A percentile compares a stretch with the other conserved stretches of the same genome.
Conservation (phyloP, 2,329 filamentous ascomycete genomes). For the Pleomassaria siparia region DNA sequence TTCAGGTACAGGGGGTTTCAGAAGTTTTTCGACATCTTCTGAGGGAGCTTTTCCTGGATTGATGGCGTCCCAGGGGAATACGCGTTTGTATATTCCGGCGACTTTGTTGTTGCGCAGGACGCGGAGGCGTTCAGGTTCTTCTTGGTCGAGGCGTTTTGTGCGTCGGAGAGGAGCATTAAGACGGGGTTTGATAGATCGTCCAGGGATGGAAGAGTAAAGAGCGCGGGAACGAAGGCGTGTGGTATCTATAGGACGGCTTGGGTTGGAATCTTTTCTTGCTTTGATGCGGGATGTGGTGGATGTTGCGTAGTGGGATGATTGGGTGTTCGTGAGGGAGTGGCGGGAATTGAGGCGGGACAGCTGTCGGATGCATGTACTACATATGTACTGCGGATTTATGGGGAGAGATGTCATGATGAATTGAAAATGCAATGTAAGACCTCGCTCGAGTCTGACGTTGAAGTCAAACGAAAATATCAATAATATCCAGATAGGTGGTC, state of each 20-base stretch:
- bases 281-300: not conserved
- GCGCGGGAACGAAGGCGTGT: not conserved
- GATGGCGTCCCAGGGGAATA: not conserved
- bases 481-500: too few species aligned
- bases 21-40: not conserved
- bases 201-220: not conserved
- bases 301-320: not conserved
- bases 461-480: conserved; percentile 11
- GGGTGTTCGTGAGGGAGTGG: conserved; percentile 2
- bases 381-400: conserved; percentile 19
- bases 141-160: not conserved
- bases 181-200: not conserved
- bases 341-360: not conserved
- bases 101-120: not conserved
- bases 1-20: not conserved
- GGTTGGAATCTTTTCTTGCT: not conserved
- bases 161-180: not conserved
- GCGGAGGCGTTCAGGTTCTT: not conserved
- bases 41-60: not conserved
- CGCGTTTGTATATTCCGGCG: not conserved
- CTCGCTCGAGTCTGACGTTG: not conserved
- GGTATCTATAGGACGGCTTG: not conserved
- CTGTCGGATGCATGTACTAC: conserved; percentile 18
- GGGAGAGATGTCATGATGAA: conserved; percentile 15
- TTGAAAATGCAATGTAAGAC: not conserved